These are phyloP conservation scores for Apiospora malaysiana DNA, from an alignment of 2,329 filamentous ascomycete species.

Conservation along the genomic window DNA sequence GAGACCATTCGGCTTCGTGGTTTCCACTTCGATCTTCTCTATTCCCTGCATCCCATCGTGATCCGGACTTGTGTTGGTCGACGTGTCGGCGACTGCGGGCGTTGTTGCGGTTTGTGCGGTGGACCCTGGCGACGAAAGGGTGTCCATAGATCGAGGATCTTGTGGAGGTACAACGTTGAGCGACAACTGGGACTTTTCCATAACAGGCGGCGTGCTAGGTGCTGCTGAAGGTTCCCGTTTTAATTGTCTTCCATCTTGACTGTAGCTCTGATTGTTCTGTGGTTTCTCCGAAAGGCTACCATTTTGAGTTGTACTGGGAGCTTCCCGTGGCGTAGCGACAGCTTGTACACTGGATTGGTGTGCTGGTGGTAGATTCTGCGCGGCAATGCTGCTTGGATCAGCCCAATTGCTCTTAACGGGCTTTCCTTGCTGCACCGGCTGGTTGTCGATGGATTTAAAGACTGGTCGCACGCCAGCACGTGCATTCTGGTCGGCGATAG, in stretches of 20 bases:
- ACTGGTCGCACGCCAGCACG: slow-evolving; percentile 15
- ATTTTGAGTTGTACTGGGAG: background rate
- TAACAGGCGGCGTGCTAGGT: background rate
- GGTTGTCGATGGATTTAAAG: slow-evolving; percentile 20
- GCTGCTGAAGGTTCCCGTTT: background rate
- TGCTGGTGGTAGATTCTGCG: background rate
- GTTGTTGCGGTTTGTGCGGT: slow-evolving; percentile 78
- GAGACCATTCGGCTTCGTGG: slow-evolving; percentile 7
- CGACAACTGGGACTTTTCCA: slow-evolving; percentile 9
- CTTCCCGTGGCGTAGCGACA: background rate
- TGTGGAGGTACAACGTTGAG: slow-evolving; percentile 26
- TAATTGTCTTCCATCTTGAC: slow-evolving; percentile 5
- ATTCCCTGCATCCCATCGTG: slow-evolving; percentile 66
- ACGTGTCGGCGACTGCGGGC: slow-evolving; percentile 69
- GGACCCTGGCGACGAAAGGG: slow-evolving; percentile 64
- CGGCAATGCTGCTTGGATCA: background rate
- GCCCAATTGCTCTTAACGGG: slow-evolving; percentile 18
- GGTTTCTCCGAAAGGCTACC: background rate
- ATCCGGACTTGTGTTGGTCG: slow-evolving; percentile 77
- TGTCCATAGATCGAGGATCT: slow-evolving; percentile 50
- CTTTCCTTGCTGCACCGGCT: slow-evolving; percentile 15
- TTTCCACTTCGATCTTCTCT: slow-evolving; percentile 48
- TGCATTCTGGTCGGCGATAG: background rate
- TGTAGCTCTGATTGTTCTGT: background rate
- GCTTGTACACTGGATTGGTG: background rate